Conservation (phyloP, 192 early-diverging fungal species). For the Funneliformis mosseae region DNA sequence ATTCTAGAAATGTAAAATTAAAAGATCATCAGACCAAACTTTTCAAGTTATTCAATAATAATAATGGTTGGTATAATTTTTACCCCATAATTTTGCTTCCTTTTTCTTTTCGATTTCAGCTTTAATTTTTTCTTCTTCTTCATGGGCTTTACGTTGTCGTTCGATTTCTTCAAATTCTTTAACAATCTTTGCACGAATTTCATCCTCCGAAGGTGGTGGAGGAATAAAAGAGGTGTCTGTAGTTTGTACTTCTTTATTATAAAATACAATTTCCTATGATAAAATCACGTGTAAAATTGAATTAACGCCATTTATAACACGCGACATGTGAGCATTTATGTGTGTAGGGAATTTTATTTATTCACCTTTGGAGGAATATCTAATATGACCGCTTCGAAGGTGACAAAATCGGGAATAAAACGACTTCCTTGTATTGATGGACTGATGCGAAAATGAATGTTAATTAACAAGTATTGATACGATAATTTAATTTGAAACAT, state of each 20-base stretch:
- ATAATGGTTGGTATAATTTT: neutral
- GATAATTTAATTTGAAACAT: neutral
- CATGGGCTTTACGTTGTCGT: conserved; percentile 49
- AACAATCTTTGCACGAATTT: conserved; percentile 60
- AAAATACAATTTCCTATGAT: conserved; percentile 75
- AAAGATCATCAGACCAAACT: neutral
- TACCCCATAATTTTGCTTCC: conserved; percentile 46
- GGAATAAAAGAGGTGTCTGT: conserved; percentile 55
- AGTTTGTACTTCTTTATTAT: conserved; percentile 91
- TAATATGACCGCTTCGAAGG: conserved; percentile 73
- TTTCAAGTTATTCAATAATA: neutral
- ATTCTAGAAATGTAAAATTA: conserved; percentile 47
- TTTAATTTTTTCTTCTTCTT: conserved; percentile 46
- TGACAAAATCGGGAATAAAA: conserved; percentile 65
- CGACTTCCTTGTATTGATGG: conserved; percentile 22
- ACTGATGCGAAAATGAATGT: conserved; percentile 20
- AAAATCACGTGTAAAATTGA: neutral
- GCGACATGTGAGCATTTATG: too few relatives aligned
- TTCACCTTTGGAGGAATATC: conserved; percentile 83
- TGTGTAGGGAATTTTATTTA: neutral
- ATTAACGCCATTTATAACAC: neutral
- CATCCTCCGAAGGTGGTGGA: conserved; percentile 55
- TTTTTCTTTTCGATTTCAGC: conserved; percentile 38
- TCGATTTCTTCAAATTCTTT: conserved; percentile 65
- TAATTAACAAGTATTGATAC: neutral